Evolutionary conservation across 805 yeast genomes (phyloP).

Genomic region (Wickerhamiella dianesei): DNA sequence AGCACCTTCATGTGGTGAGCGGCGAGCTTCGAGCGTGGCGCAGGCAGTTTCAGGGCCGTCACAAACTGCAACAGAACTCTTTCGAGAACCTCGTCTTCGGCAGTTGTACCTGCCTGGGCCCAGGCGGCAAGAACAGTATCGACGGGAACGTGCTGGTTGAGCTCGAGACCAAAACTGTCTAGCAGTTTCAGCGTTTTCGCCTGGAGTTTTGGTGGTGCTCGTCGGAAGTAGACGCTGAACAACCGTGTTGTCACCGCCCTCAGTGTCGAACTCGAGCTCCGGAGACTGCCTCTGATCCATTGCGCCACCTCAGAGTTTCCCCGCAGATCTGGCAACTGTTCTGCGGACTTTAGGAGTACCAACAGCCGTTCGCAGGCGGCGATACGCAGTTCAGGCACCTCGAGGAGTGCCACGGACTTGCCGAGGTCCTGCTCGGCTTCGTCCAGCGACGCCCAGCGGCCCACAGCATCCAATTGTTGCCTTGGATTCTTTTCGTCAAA

Average conservation of each 20-base stretch:
- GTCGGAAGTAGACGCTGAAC: neutral
- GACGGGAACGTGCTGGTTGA: neutral
- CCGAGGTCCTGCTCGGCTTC: neutral
- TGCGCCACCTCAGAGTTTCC: constrained; percentile 2
- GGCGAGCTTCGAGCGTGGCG: constrained; percentile 52
- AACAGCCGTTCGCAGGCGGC: neutral
- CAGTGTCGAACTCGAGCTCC: constrained; percentile 4
- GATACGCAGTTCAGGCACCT: neutral
- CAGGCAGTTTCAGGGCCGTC: constrained; percentile 47
- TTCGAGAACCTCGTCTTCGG: neutral
- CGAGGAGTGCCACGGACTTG: neutral
- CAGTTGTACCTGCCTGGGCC: neutral
- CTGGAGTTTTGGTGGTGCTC: neutral
- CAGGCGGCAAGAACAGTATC: neutral
- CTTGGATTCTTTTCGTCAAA: neutral
- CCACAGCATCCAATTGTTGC: neutral
- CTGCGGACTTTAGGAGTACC: neutral
- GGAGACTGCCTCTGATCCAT: constrained; percentile 9
- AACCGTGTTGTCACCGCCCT: constrained; percentile 4
- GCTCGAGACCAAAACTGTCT: neutral
- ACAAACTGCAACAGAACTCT: constrained; percentile 38
- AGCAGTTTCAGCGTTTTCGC: neutral
- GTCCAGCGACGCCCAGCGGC: neutral
- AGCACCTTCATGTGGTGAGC: constrained; percentile 48
- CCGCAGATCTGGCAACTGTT: neutral